A percentile compares a stretch with the other conserved stretches of the same genome.
Conservation (phyloP, 169 alveolate genomes). For the Besnoitia besnoiti region DNA sequence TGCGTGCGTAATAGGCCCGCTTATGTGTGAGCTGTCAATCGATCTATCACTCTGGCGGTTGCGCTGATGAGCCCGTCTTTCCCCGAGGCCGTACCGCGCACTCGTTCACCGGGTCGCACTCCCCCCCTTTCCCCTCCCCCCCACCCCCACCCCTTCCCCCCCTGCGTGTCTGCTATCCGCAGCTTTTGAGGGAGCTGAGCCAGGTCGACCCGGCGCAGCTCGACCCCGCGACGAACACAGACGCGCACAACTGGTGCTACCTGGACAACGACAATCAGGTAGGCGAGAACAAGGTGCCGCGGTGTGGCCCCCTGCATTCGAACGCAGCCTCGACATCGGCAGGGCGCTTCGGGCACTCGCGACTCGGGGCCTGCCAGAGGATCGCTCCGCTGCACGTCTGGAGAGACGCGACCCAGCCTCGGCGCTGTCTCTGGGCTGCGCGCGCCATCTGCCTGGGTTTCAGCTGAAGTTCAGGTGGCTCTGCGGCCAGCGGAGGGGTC, state of each 20-base stretch:
- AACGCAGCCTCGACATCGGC: neutral
- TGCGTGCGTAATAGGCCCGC: neutral
- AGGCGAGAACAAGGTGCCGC: neutral
- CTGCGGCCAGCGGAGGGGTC: too few species aligned
- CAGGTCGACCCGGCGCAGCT: constrained; percentile 38
- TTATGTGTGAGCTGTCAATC: too few species aligned
- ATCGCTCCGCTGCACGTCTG: too few species aligned
- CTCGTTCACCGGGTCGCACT: too few species aligned
- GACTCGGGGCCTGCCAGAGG: too few species aligned
- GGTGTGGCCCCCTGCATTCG: neutral
- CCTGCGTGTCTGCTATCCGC: neutral
- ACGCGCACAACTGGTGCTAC: constrained; percentile 65
- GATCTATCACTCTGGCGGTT: neutral
- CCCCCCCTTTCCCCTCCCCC: too few species aligned
- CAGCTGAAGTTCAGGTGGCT: too few species aligned
- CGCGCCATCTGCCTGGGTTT: too few species aligned
- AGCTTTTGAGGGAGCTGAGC: constrained; percentile 52
- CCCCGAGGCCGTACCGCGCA: neutral
- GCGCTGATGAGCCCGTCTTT: neutral
- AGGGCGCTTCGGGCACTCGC: neutral
- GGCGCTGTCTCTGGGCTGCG: too few species aligned
- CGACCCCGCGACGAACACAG: constrained; percentile 52
- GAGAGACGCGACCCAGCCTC: too few species aligned
- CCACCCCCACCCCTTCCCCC: too few species aligned
- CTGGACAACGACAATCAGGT: constrained; percentile 54